Conservation (phyloP, 2,329 filamentous ascomycete genomes). For the Diaporthe eres region DNA sequence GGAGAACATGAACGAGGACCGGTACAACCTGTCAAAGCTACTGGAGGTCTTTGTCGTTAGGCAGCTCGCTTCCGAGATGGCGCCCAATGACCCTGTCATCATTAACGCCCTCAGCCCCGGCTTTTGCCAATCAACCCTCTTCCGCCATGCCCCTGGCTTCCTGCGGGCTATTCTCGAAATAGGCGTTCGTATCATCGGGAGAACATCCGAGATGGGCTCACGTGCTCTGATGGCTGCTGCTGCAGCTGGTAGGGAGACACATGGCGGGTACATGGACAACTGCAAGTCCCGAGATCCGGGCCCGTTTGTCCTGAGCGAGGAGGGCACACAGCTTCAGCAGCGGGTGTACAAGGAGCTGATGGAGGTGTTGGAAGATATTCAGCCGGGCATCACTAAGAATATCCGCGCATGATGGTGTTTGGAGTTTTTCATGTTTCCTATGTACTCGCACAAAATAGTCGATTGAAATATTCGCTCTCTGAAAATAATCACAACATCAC, state of each 20-base stretch:
- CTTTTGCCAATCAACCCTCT: slow-evolving; percentile 57
- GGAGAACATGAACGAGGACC: slow-evolving; percentile 47
- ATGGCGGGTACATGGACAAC: slow-evolving; percentile 58
- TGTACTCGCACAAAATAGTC: neutral
- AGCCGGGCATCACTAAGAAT: slow-evolving; percentile 55
- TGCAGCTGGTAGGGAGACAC: slow-evolving; percentile 53
- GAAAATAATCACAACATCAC: neutral
- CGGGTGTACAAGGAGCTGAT: slow-evolving; percentile 60
- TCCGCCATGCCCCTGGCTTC: slow-evolving; percentile 45
- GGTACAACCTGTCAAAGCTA: slow-evolving; percentile 55
- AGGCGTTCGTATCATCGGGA: slow-evolving; percentile 47
- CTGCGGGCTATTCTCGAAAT: slow-evolving; percentile 13
- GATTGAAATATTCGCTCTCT: neutral
- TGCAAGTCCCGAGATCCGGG: slow-evolving; percentile 49
- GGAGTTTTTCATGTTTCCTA: neutral
- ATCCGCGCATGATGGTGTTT: slow-evolving; percentile 44
- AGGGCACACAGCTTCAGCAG: slow-evolving; percentile 53
- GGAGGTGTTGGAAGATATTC: slow-evolving; percentile 58
- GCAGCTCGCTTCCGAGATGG: slow-evolving; percentile 53
- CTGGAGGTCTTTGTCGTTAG: slow-evolving; percentile 50
- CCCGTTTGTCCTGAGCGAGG: slow-evolving; percentile 52
- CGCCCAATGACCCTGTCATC: slow-evolving; percentile 50
- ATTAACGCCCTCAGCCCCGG: slow-evolving; percentile 58
- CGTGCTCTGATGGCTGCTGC: slow-evolving; percentile 56
- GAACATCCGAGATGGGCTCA: slow-evolving; percentile 56